A percentile compares a stretch with the other conserved stretches of the same genome.
These are phyloP conservation scores for Marasmius fiardii DNA, from an alignment of 1,284 basidiomycete species.

Conservation along the genomic window DNA sequence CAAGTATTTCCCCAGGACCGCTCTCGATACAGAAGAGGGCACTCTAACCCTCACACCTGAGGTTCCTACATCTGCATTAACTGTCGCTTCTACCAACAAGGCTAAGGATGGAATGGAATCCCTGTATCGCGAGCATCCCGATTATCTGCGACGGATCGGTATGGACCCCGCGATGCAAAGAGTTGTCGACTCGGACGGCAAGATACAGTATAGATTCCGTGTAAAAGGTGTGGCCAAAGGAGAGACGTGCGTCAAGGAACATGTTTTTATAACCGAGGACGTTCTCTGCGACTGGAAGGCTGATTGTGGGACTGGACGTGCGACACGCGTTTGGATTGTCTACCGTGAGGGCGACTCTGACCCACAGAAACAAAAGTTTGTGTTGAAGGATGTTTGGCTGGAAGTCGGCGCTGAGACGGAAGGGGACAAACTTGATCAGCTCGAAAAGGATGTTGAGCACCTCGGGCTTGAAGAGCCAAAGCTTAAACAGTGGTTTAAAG, in stretches of 20 bases:
- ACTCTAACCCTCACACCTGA: neutral
- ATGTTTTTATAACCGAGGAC: neutral
- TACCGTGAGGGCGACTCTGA: neutral
- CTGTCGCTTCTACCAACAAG: too few species aligned
- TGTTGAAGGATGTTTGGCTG: conserved; percentile 8
- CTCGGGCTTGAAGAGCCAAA: neutral
- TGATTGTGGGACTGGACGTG: neutral
- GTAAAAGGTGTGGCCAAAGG: neutral
- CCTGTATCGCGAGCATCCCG: too few species aligned
- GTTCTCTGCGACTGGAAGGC: conserved; percentile 2
- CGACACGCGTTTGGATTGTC: conserved; percentile 1
- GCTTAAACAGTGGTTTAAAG: neutral
- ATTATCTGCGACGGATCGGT: too few species aligned
- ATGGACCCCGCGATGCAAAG: too few species aligned
- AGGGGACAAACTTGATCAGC: neutral
- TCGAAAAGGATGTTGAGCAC: neutral
- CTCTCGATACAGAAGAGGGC: neutral
- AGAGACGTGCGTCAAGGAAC: too few species aligned
- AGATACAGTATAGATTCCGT: neutral
- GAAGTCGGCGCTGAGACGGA: neutral
- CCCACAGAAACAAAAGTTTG: neutral
- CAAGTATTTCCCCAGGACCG: neutral
- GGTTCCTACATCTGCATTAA: neutral
- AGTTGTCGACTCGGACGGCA: too few species aligned
- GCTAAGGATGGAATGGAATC: too few species aligned